Evolutionary conservation across 192 early-diverging fungal species (phyloP).

Genomic region (Coemansia sp.): DNA sequence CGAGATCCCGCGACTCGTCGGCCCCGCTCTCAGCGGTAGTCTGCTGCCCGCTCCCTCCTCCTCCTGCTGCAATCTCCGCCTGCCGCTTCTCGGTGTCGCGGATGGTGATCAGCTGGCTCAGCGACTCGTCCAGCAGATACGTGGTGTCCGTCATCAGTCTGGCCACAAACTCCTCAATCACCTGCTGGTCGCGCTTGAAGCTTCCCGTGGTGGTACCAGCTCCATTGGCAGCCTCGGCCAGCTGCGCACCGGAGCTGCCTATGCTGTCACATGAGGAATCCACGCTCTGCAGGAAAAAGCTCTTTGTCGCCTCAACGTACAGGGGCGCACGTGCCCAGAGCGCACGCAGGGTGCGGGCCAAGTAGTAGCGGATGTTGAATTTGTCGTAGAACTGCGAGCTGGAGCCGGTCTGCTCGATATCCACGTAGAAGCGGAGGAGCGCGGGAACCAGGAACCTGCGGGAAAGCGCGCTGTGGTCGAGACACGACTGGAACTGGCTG

Average conservation of each 20-base stretch:
- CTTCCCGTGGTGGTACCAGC: slow-evolving; percentile 35
- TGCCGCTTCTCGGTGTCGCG: slow-evolving; percentile 79
- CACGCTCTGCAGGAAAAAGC: slow-evolving; percentile 35
- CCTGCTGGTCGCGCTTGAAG: slow-evolving; percentile 30
- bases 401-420: slow-evolving; percentile 92
- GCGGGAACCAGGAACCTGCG: slow-evolving; percentile 76
- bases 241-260: neutral
- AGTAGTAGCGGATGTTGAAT: slow-evolving; percentile 96
- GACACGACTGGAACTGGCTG: slow-evolving; percentile 44
- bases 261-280: neutral
- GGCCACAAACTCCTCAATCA: slow-evolving; percentile 76
- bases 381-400: slow-evolving; percentile 98
- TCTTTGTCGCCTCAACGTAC: slow-evolving; percentile 36
- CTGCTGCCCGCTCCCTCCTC: neutral
- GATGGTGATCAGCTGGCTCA: slow-evolving; percentile 85
- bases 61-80: slow-evolving; percentile 56
- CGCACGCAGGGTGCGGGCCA: slow-evolving; percentile 83
- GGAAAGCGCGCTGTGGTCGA: slow-evolving; percentile 77
- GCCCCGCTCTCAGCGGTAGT: slow-evolving; percentile 38
- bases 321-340: slow-evolving; percentile 43
- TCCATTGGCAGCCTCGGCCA: neutral
- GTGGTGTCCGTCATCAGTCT: slow-evolving; percentile 95
- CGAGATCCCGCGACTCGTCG: slow-evolving; percentile 31
- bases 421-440: slow-evolving; percentile 92
- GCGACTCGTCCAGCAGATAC: slow-evolving; percentile 90